Base-by-base conservation (phyloP, 1,284 basidiomycete species). In the Cryptococcus sp. region DNA sequence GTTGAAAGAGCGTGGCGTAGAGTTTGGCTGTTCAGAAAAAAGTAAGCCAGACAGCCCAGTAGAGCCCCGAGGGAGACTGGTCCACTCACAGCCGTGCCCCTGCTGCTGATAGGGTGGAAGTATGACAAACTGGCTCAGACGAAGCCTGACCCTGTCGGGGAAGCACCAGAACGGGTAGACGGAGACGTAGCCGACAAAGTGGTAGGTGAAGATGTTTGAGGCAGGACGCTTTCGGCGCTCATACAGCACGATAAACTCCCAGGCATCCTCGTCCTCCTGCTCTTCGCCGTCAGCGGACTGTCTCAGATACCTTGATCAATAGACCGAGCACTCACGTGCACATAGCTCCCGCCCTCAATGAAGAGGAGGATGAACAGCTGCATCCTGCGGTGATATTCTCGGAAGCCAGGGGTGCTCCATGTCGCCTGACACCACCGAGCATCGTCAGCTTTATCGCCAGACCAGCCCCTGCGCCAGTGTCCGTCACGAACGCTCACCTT, bases 311-410 rank as follows among this genome's bases (percentile, higher is more conserved):
- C 35, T n/a, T 15, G 47, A 43, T 8, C 12, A 36, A 28, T 16
- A 23, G 23, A 21, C 15, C 23, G 24, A n/a, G 3, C 18, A 63
- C 70, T 60, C 53, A 79, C 80, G 62, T 88, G 85, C 60, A 98
- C 90, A 76, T 93, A 98, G 28, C 88, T 91, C 6, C 92, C 93
- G 7, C 85, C 96, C 73, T 98, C 95, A 70, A 98, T 95, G 78
- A 91, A 98, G 8, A 98, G 80, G 43, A 96, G 77, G 56, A 96
- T 90, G 72, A 97, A 97, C 53, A 97, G 75, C 77, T 98, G 95
- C 88, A 96, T 96, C 53, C 85, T 82, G n/a, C 88, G 83, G 70
- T 97, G 95, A 67, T 91, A 94, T 74, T 95, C 91, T 67, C 82
- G 83, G 79, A 97, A 98, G 4, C 91, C 93, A 4, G 89, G 85